Evolutionary conservation across 1,284 basidiomycete genomes (phyloP).

Genomic region (Porogramme epimiltina): DNA sequence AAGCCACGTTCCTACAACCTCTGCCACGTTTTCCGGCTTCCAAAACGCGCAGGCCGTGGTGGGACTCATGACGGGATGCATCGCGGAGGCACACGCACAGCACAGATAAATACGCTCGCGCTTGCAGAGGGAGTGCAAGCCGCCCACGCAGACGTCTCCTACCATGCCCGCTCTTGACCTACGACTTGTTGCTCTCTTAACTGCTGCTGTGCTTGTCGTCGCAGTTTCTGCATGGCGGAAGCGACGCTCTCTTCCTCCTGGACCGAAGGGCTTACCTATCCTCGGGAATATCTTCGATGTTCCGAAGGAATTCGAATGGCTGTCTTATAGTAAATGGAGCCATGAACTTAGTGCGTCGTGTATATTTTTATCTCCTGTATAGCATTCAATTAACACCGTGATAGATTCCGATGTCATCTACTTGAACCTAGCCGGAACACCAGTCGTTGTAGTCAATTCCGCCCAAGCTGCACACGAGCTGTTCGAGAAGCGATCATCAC

Average conservation of each 20-base stretch:
- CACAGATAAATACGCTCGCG: conserved; percentile 17
- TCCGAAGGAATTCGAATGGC: conserved; percentile 28
- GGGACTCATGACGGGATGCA: conserved; percentile 15
- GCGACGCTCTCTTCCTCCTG: conserved; percentile 27
- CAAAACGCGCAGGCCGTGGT: too few relatives aligned
- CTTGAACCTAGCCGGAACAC: conserved; percentile 25
- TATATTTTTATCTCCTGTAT: not conserved
- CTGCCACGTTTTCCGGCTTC: not conserved
- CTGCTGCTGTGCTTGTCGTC: conserved; percentile 7
- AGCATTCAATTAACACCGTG: not conserved
- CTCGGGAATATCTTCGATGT: conserved; percentile 32
- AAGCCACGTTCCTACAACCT: conserved; percentile 19
- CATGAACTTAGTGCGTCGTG: conserved; percentile 21
- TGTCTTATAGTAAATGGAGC: conserved; percentile 26
- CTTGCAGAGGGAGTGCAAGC: conserved; percentile 1
- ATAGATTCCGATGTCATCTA: conserved; percentile 30
- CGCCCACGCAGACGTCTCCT: conserved; percentile 1
- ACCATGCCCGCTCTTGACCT: conserved; percentile 7
- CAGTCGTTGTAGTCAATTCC: conserved; percentile 31
- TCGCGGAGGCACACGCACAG: conserved; percentile 12
- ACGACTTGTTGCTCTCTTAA: conserved; percentile 5
- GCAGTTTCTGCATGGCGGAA: conserved; percentile 14
- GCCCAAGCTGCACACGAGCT: conserved; percentile 28
- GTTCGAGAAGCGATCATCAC: conserved; percentile 27
- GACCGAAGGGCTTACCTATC: conserved; percentile 29